These are phyloP conservation scores for Protomyces arabidopsidicola DNA, from an alignment of 1,139 yeast species.

Conservation along the genomic window DNA sequence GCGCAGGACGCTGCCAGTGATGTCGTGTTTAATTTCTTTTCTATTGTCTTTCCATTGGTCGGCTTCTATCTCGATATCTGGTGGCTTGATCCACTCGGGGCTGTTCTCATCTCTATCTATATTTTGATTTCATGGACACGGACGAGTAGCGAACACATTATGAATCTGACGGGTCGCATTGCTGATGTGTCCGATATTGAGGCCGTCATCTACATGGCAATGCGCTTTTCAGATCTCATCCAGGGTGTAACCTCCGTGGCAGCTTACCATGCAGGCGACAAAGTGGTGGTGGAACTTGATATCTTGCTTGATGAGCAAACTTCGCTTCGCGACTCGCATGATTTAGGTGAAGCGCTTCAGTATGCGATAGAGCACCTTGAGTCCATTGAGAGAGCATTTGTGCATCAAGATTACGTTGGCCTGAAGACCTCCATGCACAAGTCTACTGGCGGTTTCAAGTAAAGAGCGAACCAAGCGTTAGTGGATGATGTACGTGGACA, in stretches of 20 bases:
- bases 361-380: slow-evolving; percentile 56
- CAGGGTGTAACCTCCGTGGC: slow-evolving; percentile 61
- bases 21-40: slow-evolving; percentile 61
- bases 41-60: slow-evolving; percentile 62
- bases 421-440: slow-evolving; percentile 18
- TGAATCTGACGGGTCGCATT: slow-evolving; percentile 68
- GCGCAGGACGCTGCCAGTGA: slow-evolving; percentile 82
- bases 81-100: slow-evolving; percentile 77
- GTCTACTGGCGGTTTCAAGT: slow-evolving; percentile 13
- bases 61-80: slow-evolving; percentile 53
- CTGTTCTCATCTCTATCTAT: slow-evolving; percentile 57
- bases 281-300: slow-evolving; percentile 71
- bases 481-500: neutral
- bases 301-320: slow-evolving; percentile 55
- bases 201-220: slow-evolving; percentile 60
- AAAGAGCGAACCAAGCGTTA: neutral
- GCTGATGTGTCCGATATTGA: slow-evolving; percentile 57
- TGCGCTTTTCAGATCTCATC: slow-evolving; percentile 65
- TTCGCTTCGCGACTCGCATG: slow-evolving; percentile 65
- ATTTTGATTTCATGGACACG: slow-evolving; percentile 60
- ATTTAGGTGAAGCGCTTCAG: slow-evolving; percentile 74
- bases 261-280: slow-evolving; percentile 76
- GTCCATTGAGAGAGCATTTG: slow-evolving; percentile 73
- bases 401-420: slow-evolving; percentile 59
- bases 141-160: slow-evolving; percentile 56